Percentiles rank a stretch among this genome's conserved stretches.
Evolutionary conservation across 1,284 basidiomycete genomes (phyloP).

Genomic region (Wolfiporia cocos): DNA sequence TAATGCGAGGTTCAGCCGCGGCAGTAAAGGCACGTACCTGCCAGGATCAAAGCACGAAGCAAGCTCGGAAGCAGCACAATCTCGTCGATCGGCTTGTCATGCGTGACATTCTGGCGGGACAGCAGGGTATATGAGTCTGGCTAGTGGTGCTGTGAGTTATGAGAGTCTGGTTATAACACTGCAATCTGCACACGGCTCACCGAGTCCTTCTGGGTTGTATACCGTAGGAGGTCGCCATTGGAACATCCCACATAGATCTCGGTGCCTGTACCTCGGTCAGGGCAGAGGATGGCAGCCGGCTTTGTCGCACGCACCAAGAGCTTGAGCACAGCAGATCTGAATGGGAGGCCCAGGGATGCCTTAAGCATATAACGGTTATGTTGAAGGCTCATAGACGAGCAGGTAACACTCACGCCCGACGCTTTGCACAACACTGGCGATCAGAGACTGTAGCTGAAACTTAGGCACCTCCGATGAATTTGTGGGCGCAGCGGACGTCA

Average conservation of each 20-base stretch:
- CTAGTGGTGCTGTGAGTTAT: conserved; percentile 26
- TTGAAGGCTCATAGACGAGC: not conserved
- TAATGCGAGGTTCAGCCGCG: too few relatives aligned
- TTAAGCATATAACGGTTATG: not conserved
- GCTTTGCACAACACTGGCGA: conserved; percentile 35
- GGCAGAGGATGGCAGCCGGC: not conserved
- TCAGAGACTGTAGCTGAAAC: conserved; percentile 49
- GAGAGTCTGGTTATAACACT: not conserved
- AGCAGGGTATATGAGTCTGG: conserved; percentile 59
- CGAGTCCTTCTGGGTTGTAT: conserved; percentile 50
- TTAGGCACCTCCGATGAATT: conserved; percentile 46
- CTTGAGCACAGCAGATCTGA: conserved; percentile 30
- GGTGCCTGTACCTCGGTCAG: conserved; percentile 34
- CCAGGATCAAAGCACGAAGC: conserved; percentile 62
- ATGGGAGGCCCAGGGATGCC: conserved; percentile 16
- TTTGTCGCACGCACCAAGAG: conserved; percentile 24
- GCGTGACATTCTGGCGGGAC: conserved; percentile 60
- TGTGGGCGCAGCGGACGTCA: conserved; percentile 24
- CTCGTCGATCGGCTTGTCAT: conserved; percentile 64
- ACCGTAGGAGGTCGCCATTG: conserved; percentile 67
- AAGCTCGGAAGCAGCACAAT: conserved; percentile 76
- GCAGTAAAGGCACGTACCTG: too few relatives aligned
- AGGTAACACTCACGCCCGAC: conserved; percentile 14
- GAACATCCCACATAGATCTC: conserved; percentile 73
- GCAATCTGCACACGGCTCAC: conserved; percentile 29